Percentiles rank a stretch among this genome's conserved stretches.
These are phyloP conservation scores for Aspergillus uvarum DNA, from an alignment of 2,329 filamentous ascomycete species.

Conservation along the genomic window DNA sequence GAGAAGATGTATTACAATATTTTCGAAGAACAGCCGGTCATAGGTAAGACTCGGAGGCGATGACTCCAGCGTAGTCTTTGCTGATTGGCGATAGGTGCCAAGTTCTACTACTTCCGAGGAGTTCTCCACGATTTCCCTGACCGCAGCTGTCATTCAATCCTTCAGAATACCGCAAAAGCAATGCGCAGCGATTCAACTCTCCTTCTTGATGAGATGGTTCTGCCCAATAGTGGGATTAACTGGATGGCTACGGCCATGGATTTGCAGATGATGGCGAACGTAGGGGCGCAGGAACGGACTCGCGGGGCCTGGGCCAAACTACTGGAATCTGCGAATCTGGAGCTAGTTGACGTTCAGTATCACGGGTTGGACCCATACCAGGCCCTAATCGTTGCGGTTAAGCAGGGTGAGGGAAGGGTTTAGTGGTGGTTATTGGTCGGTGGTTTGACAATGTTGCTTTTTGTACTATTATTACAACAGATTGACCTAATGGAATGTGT, in stretches of 20 bases:
- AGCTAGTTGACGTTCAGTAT: too few relatives aligned
- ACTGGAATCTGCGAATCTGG: neutral
- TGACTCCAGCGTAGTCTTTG: neutral
- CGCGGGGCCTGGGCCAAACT: neutral
- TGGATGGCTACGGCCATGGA: constrained; percentile 6
- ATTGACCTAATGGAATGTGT: too few relatives aligned
- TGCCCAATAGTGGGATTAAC: neutral
- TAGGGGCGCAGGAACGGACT: constrained; percentile 4
- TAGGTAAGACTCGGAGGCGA: neutral
- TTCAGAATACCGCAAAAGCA: constrained; percentile 4
- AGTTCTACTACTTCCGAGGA: constrained; percentile 14
- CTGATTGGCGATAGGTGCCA: neutral
- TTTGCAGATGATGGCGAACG: constrained; percentile 8
- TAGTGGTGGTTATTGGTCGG: too few relatives aligned
- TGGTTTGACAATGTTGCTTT: too few relatives aligned
- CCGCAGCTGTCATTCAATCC: constrained; percentile 11
- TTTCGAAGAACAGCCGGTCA: constrained; percentile 9
- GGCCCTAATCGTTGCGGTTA: too few relatives aligned
- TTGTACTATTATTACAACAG: too few relatives aligned
- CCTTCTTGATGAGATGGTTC: constrained; percentile 12
- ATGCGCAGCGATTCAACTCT: constrained; percentile 13
- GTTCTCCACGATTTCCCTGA: constrained; percentile 12
- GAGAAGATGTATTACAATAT: constrained; percentile 17
- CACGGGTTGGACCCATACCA: too few relatives aligned
- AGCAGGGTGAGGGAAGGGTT: too few relatives aligned